A percentile compares a stretch with the other conserved stretches of the same genome.
Conservation (phyloP, 768 basidiomycete species). For the Leccinellum albellum region DNA sequence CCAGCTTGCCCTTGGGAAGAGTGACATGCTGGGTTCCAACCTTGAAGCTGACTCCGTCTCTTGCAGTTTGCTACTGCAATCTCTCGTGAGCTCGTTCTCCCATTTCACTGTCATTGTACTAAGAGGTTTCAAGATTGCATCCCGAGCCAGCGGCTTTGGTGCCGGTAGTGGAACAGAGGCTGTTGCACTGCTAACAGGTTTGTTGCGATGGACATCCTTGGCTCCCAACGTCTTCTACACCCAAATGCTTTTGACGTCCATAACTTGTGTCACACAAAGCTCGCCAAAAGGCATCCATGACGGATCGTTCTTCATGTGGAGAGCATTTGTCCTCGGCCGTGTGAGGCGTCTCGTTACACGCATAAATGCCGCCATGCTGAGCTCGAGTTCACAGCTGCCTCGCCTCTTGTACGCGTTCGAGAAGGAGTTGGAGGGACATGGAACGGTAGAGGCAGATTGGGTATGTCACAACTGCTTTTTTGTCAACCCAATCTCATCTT, state of each 20-base stretch:
- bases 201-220: conserved; percentile 63
- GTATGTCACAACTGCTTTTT: conserved; percentile 35
- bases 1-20: conserved; percentile 56
- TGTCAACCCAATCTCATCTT: conserved; percentile 8
- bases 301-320: conserved; percentile 51
- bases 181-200: conserved; percentile 50
- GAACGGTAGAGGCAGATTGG: conserved; percentile 52
- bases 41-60: conserved; percentile 65
- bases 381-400: conserved; percentile 48
- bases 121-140: conserved; percentile 44
- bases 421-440: conserved; percentile 45
- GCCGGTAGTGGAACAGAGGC: conserved; percentile 53
- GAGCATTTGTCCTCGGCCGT: conserved; percentile 66
- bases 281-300: conserved; percentile 29
- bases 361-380: background rate
- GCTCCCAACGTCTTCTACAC: conserved; percentile 61
- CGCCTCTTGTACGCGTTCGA: conserved; percentile 54
- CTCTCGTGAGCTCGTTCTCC: conserved; percentile 44
- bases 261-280: conserved; percentile 59
- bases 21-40: conserved; percentile 51
- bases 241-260: conserved; percentile 60
- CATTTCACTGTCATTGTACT: background rate
- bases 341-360: conserved; percentile 38
- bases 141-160: conserved; percentile 59
- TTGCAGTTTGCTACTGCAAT: conserved; percentile 56